Conservation (phyloP, 2,329 filamentous ascomycete species). For the Colletotrichum chrysophilum region DNA sequence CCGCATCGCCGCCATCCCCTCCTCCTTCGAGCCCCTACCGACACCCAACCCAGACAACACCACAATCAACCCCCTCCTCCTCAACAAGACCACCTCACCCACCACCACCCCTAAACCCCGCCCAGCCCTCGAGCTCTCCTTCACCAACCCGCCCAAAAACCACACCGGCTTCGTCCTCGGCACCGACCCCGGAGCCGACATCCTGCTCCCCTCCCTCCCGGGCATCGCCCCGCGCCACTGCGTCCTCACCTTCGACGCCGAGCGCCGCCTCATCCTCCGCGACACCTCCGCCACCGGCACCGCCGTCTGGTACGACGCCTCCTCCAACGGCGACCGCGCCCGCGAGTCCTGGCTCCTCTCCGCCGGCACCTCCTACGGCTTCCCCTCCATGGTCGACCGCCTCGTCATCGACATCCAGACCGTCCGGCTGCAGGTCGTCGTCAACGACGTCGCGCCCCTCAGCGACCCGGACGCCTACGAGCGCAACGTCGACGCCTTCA, state of each 20-base stretch:
- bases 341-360: conserved; percentile 41
- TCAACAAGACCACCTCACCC: neutral
- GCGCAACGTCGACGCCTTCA: conserved; percentile 37
- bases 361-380: conserved; percentile 35
- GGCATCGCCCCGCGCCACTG: conserved; percentile 42
- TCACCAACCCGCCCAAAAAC: conserved; percentile 35
- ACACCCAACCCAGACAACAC: neutral
- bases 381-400: conserved; percentile 36
- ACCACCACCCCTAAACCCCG: neutral
- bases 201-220: conserved; percentile 38
- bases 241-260: conserved; percentile 41
- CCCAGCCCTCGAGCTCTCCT: conserved; percentile 40
- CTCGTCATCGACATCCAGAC: conserved; percentile 44
- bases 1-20: conserved; percentile 10
- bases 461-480: conserved; percentile 36
- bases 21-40: neutral
- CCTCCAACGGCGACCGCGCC: conserved; percentile 39
- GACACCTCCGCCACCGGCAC: conserved; percentile 43
- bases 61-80: conserved; percentile 15
- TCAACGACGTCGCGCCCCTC: conserved; percentile 37
- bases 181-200: conserved; percentile 41
- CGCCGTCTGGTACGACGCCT: conserved; percentile 48
- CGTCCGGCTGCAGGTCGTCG: conserved; percentile 41
- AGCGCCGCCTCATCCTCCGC: conserved; percentile 40
- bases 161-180: conserved; percentile 43